These are phyloP conservation scores for Barnettozyma salicaria DNA, from an alignment of 805 yeast species.

Conservation along the genomic window DNA sequence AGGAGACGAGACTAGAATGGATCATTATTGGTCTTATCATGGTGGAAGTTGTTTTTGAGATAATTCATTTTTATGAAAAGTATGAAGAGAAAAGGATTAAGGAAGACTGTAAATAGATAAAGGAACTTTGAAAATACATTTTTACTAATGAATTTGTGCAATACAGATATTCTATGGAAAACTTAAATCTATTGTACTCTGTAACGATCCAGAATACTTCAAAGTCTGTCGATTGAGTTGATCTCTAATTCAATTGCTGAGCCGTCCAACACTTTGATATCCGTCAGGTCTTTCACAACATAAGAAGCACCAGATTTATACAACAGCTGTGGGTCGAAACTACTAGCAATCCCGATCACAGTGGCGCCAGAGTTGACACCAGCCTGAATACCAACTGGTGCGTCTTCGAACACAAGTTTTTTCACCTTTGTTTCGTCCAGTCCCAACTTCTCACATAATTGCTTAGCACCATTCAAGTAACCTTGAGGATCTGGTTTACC, in stretches of 20 bases:
- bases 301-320: constrained; percentile 75
- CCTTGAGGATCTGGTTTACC: constrained; percentile 92
- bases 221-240: constrained; percentile 19
- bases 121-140: neutral
- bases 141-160: no score
- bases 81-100: constrained; percentile 24
- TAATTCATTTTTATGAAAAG: constrained; percentile 64
- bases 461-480: constrained; percentile 39
- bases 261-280: constrained; percentile 24
- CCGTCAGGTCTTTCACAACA: constrained; percentile 64
- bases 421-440: constrained; percentile 33
- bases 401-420: constrained; percentile 77
- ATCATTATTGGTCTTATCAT: constrained; percentile 76
- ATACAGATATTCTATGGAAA: no score
- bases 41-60: constrained; percentile 81
- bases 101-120: neutral
- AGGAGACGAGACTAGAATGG: constrained; percentile 78
- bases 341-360: constrained; percentile 79
- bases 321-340: constrained; percentile 47
- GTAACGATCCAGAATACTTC: neutral
- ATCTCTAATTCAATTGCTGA: constrained; percentile 20
- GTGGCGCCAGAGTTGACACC: constrained; percentile 82
- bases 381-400: constrained; percentile 84
- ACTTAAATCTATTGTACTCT: no score
- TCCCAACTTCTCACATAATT: constrained; percentile 40